phyloP scores from a whole-genome alignment of 2,329 filamentous ascomycete species.

The Penicillium sp. region DNA sequence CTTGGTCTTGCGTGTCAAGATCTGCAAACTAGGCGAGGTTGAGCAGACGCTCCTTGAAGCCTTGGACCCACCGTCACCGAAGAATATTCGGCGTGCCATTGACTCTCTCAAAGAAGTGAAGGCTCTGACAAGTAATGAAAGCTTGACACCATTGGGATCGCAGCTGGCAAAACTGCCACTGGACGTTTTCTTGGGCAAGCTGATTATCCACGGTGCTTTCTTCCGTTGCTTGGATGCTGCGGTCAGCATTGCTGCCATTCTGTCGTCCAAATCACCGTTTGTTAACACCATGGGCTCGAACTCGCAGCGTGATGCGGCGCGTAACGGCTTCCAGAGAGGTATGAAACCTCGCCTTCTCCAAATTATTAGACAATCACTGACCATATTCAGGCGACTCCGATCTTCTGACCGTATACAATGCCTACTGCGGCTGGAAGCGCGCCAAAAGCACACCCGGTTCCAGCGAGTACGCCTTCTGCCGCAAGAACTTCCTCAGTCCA shows the following conservation, averaged over 20 bases:
- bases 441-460: conserved; percentile 68
- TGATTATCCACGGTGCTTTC: conserved; percentile 80
- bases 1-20: conserved; percentile 92
- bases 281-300: conserved; percentile 80
- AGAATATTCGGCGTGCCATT: conserved; percentile 89
- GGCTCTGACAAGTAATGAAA: conserved; percentile 76
- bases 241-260: conserved; percentile 84
- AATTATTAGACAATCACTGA: conserved; percentile 8
- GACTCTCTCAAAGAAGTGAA: conserved; percentile 92
- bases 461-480: conserved; percentile 86
- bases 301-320: conserved; percentile 75
- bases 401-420: conserved; percentile 88
- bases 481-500: conserved; percentile 88
- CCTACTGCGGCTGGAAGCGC: conserved; percentile 84
- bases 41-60: conserved; percentile 86
- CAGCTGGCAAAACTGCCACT: conserved; percentile 86
- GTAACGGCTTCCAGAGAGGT: conserved; percentile 73
- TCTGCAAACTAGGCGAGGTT: conserved; percentile 91
- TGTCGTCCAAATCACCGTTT: conserved; percentile 94
- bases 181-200: conserved; percentile 91
- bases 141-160: conserved; percentile 79
- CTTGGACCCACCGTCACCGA: conserved; percentile 82
- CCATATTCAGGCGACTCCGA: conserved; percentile 70
- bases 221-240: conserved; percentile 91
- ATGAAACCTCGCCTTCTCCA: not conserved